Conservation (phyloP, 345 rosid genomes). For the Lepidium aucheri region DNA sequence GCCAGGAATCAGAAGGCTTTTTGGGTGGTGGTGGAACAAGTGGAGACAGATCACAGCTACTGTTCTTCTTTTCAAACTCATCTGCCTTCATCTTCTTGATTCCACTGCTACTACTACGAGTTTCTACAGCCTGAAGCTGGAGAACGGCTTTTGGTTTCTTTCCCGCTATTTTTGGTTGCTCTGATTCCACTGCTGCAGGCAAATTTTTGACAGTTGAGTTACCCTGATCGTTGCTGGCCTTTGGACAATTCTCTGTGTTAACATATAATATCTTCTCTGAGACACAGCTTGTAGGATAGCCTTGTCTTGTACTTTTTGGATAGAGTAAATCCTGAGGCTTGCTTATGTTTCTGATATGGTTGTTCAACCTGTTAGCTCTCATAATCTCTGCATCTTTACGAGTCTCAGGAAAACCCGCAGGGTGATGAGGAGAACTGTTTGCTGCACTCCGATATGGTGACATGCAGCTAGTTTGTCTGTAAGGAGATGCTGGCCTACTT, state of each 20-base stretch:
- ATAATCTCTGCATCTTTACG: slow-evolving; percentile 52
- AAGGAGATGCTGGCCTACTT: slow-evolving; percentile 49
- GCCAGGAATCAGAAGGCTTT: slow-evolving; percentile 96
- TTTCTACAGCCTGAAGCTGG: slow-evolving; percentile 18
- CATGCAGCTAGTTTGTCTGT: slow-evolving; percentile 39
- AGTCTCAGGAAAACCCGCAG: slow-evolving; percentile 41
- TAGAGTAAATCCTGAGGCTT: slow-evolving; percentile 45
- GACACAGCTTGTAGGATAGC: slow-evolving; percentile 35
- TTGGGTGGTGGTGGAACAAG: slow-evolving; percentile 57
- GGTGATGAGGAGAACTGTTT: slow-evolving; percentile 51
- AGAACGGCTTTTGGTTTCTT: slow-evolving; percentile 13
- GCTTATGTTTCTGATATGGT: slow-evolving; percentile 27
- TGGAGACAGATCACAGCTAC: slow-evolving; percentile 20
- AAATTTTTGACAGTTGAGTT: slow-evolving; percentile 28
- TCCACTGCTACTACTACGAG: slow-evolving; percentile 4
- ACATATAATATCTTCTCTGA: slow-evolving; percentile 57
- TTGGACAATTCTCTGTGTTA: slow-evolving; percentile 36
- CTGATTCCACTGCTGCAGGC: not conserved
- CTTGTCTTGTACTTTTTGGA: slow-evolving; percentile 28
- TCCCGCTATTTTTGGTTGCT: slow-evolving; percentile 19
- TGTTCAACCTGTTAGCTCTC: slow-evolving; percentile 39
- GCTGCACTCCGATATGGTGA: slow-evolving; percentile 55
- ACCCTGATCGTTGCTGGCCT: slow-evolving; percentile 7
- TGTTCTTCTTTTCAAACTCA: slow-evolving; percentile 16
- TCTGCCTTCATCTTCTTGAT: slow-evolving; percentile 18